A percentile compares a stretch with the other conserved stretches of the same genome.
These are phyloP conservation scores for Strobilomyces dryophilus DNA, from an alignment of 768 basidiomycete genomes.

Conservation along the genomic window DNA sequence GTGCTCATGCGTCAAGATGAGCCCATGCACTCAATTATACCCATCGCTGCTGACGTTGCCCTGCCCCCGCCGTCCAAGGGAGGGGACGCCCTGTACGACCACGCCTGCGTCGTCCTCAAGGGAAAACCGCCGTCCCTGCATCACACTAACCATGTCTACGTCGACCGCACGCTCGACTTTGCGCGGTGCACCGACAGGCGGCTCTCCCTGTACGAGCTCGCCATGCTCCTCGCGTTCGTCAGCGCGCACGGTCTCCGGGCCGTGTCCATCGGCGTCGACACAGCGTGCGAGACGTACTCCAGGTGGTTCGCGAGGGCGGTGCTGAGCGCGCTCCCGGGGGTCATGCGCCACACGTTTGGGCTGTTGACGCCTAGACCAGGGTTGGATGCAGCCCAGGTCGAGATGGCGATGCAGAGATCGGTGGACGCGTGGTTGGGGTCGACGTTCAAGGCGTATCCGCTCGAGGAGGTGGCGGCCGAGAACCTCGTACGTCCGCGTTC, in stretches of 20 bases:
- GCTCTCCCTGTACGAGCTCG: constrained; percentile 10
- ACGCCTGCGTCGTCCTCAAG: constrained; percentile 10
- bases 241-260: not conserved
- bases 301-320: constrained; percentile 10
- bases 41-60: not conserved
- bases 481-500: not conserved
- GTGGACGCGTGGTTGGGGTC: constrained; percentile 6
- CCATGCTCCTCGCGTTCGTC: constrained; percentile 9
- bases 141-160: constrained; percentile 1
- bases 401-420: not conserved
- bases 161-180: not conserved
- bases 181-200: not conserved
- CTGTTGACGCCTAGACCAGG: not conserved
- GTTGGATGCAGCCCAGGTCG: not conserved
- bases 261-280: constrained; percentile 6
- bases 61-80: not conserved
- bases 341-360: not conserved
- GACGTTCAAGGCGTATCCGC: constrained; percentile 6
- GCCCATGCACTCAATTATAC: constrained; percentile 5
- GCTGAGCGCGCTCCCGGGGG: not conserved
- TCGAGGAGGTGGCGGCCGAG: constrained; percentile 1
- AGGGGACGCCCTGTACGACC: constrained; percentile 7
- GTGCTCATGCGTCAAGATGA: not conserved
- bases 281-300: constrained; percentile 11
- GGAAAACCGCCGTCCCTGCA: constrained; percentile 1